Evolutionary conservation across 163 green algal genomes (phyloP), one percentile per base, ranked within the genome.

Genomic region (Volvox carteri): DNA sequence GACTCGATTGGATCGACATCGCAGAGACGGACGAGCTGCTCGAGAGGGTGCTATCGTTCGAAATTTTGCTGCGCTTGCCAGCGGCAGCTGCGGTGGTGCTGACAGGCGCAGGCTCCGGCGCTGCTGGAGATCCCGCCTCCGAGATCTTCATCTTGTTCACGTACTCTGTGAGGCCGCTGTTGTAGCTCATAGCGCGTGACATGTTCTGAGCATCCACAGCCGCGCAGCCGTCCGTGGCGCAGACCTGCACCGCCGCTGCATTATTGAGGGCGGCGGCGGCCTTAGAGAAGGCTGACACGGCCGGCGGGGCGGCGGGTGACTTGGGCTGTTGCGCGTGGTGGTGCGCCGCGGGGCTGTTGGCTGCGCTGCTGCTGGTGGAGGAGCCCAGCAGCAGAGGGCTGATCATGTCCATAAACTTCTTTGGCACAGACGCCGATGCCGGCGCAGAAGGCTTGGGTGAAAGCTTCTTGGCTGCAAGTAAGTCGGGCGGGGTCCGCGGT

Each of bases 371-470:
- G 58, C 58, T 74, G 56, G 12, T 56, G 25, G 75, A 78, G 3
- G 75, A 50, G 68, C 89, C 89, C 9, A 89, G 52, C 28, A 93
- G 84, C 37, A 93, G 90, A 3, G 90, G 90, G 41, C 76, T 85
- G 44, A 93, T 80, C 83, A 93, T 91, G 68, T 93, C 86, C 67
- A 85, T 86, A 8, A 93, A 85, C 84, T 93, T 93, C 54, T 90
- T 87, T 7, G 84, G 83, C 23, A 91, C 72, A 1, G 85, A 91
- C 8, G 52, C 46, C 19, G 81, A 30, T 9, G 65, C 44, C 1
- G 72, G 70, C 1, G 72, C 28, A 0, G 72, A 0, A 21, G 84
- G 18, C 54, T 89, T 89, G 5, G 54, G 19, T 16, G 72, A n/a
- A 23, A 54, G 28, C 73, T 85, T 85, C 87, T 91, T 91, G 87